Base-by-base conservation (phyloP, 2,329 filamentous ascomycete genomes). In the Gnomoniopsis sp. region DNA sequence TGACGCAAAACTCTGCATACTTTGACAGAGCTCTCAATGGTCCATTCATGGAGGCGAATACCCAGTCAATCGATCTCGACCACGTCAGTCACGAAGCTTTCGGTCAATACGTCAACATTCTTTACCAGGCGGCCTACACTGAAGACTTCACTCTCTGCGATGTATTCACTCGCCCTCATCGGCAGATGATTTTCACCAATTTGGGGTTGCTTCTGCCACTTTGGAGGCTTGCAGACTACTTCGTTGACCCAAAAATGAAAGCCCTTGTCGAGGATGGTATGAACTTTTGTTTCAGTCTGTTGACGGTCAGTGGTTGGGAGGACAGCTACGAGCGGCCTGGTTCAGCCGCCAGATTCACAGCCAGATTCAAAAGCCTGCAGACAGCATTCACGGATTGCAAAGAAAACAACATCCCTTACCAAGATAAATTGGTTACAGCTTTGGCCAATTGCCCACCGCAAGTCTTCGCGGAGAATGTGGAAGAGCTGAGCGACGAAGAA, bases 201-300 rank as follows among this genome's bases (percentile, higher is more conserved):
- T 41, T 4, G 6, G 36, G 4, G 12, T n/a, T 7, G 34, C 36
- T 68, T 33, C 44, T 68, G 41, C 59, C 49, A n/a, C 59, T 68
- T 17, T 68, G 66, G 66, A 56, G 59, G 49, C 58, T 67, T 2
- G 59, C 61, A 7, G 58, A 62, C 56, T 63, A 63, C n/a, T 65
- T 67, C 38, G 48, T 63, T 58, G 58, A 62, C 55, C 21, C 21
- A 6, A 48, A 36, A 19, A 17, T 67, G 21, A 47, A 50, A 3
- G 23, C 30, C 12, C 36, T 65, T 6, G 55, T 53, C 41, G 55
- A 65, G 46, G 65, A 67, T 30, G 26, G 26, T 30, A n/a, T n/a
- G n/a, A n/a, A n/a, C n/a, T n/a, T n/a, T n/a, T n/a, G n/a, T n/a
- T n/a, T n/a, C n/a, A n/a, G n/a, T n/a, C n/a, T n/a, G n/a, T n/a